Conservation (phyloP, 78 protist genomes). For the Planoprotostelium fungivorum region DNA sequence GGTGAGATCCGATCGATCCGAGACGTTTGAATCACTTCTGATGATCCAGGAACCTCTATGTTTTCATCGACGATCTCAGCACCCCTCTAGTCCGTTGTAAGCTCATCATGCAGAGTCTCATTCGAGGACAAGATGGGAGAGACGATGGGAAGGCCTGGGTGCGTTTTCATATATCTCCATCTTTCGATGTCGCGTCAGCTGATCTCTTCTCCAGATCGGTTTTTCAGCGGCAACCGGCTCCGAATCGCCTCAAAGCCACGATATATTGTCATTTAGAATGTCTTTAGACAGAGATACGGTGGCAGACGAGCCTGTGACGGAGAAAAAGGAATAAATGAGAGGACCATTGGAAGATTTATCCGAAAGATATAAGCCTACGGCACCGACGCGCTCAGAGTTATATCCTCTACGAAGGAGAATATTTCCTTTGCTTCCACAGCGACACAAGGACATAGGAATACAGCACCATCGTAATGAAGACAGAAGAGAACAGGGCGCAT, state of each 20-base stretch:
- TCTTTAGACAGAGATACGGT: not conserved
- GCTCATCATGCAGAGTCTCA: not conserved
- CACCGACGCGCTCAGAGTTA: too few relatives aligned
- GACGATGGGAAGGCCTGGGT: not conserved
- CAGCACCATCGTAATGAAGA: not conserved
- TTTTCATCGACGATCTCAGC: not conserved
- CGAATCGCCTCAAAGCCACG: not conserved
- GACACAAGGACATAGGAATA: not conserved
- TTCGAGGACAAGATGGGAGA: not conserved
- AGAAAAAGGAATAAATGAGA: not conserved
- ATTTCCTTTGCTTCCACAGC: not conserved
- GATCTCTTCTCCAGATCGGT: not conserved
- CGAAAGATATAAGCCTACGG: too few relatives aligned
- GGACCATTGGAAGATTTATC: too few relatives aligned
- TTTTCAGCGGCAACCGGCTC: not conserved
- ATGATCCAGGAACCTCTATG: not conserved
- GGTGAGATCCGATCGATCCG: not conserved
- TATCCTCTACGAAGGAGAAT: too few relatives aligned
- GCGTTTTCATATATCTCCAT: not conserved
- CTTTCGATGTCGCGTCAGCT: not conserved
- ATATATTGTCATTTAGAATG: not conserved
- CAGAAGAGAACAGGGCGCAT: not conserved
- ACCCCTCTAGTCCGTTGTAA: not conserved
- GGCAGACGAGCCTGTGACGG: not conserved
- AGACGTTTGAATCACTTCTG: not conserved